These are phyloP conservation scores for Macrophomina tecta DNA, from an alignment of 2,329 filamentous ascomycete species.

Conservation along the genomic window DNA sequence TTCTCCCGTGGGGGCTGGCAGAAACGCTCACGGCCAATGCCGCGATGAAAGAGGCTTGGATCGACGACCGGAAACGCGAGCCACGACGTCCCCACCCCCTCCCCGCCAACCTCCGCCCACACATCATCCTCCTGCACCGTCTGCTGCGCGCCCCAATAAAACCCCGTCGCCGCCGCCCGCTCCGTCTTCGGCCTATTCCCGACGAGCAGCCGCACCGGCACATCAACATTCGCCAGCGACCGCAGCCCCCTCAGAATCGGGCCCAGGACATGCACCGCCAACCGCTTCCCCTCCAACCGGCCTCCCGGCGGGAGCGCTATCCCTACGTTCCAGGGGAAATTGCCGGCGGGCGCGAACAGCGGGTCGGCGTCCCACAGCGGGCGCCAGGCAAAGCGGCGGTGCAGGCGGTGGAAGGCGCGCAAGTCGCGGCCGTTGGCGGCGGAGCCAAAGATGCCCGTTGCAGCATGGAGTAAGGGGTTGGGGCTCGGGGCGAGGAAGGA, in stretches of 20 bases:
- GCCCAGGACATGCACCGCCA: background rate
- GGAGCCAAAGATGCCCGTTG: background rate
- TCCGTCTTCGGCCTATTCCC: slow-evolving; percentile 3
- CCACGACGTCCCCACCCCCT: background rate
- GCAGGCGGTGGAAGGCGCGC: background rate
- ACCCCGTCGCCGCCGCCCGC: background rate
- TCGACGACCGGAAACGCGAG: background rate
- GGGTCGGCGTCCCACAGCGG: slow-evolving; percentile 24
- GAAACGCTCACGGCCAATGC: background rate
- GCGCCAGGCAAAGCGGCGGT: background rate
- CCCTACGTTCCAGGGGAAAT: slow-evolving; percentile 7
- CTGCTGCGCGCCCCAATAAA: slow-evolving; percentile 13
- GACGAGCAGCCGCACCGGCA: slow-evolving; percentile 18
- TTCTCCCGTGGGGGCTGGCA: no score
- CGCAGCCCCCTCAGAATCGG: background rate
- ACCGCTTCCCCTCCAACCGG: no score
- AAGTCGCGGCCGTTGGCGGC: background rate
- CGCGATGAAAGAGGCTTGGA: background rate
- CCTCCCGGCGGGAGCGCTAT: background rate
- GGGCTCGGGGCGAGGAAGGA: slow-evolving; percentile 7
- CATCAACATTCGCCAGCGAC: background rate
- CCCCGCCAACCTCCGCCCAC: no score
- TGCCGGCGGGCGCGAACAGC: background rate
- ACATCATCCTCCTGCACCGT: background rate
- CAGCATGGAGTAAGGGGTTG: background rate